These are phyloP conservation scores for Sphaerulina populicola DNA, from an alignment of 2,329 filamentous ascomycete species.

Conservation along the genomic window DNA sequence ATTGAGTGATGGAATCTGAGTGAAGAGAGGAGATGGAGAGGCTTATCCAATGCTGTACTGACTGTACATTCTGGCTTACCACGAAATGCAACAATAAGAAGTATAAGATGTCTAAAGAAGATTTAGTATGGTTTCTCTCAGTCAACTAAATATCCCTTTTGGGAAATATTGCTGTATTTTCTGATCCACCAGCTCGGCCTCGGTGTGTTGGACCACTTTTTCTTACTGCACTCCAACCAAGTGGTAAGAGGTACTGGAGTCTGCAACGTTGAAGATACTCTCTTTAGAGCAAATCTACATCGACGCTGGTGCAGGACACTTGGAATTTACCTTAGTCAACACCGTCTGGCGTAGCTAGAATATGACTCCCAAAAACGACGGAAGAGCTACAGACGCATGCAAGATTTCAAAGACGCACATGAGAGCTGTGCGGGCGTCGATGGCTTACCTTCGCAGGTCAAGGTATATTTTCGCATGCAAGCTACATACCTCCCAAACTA, in stretches of 20 bases:
- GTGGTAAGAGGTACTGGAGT: too few species aligned
- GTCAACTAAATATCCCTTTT: neutral
- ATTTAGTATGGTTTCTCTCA: neutral
- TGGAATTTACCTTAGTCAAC: neutral
- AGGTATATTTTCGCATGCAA: constrained; percentile 10
- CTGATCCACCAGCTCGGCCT: neutral
- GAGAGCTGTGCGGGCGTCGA: constrained; percentile 1
- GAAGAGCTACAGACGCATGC: neutral
- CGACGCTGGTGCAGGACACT: neutral
- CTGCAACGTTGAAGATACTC: too few species aligned
- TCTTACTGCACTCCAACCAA: too few species aligned
- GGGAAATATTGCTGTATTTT: neutral
- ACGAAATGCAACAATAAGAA: neutral
- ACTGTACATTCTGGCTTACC: constrained; percentile 3
- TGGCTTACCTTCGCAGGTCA: constrained; percentile 8
- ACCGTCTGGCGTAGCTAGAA: neutral
- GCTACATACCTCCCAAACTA: constrained; percentile 12
- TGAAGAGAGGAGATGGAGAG: constrained; percentile 9
- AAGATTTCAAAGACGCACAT: constrained; percentile 3
- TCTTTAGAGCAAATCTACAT: too few species aligned
- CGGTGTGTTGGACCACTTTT: neutral
- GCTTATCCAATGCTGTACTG: neutral
- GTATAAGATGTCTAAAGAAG: neutral
- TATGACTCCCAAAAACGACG: neutral
- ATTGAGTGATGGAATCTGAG: constrained; percentile 3